Evolutionary conservation across 805 yeast species (phyloP), one percentile per base, ranked within the genome.

Genomic region (Saccharomyces paradoxus): DNA sequence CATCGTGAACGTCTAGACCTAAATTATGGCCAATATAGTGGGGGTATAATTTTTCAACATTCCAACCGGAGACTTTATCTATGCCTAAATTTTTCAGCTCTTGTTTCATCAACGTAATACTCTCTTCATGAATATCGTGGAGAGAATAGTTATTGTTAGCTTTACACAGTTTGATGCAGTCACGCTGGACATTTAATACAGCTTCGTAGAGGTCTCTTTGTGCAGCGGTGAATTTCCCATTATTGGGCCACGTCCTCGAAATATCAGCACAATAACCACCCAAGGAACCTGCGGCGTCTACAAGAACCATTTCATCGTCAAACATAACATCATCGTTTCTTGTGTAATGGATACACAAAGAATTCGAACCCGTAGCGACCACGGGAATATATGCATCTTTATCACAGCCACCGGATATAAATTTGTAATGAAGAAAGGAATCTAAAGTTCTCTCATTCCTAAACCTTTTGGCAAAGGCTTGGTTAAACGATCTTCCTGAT

Each of bases 251-350:
- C 0, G 97, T 86, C 59, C 99, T 79, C 1, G 98, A 91, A 49
- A 94, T 94, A 70, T 94, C 99, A 0, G 97, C 84, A 65, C 96
- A 84, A 70, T 94, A 94, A 1, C 97, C 97, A 46, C 98, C 99
- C 47, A 86, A 69, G 50, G 87, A 80, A 4, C 98, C 99, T 0
- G 96, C 95, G 3, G 98, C 98, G 70, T 94, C 99, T 2, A 94
- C 90, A 29, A 94, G 80, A 7, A 90, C 96, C 76, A 88, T 72
- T 58, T 92, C 97, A 58, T 84, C 89, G 47, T 80, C 78, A 55
- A 80, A 79, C 58, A 94, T 77, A 12, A 86, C 70, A 65, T 89
- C 96, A 69, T 94, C 96, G 64, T 94, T 94, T 56, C 96, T 76
- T 0, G 96, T 91, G 69, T 94, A 94, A 71, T 94, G 99, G 56